phyloP scores from a whole-genome alignment of 1,284 basidiomycete species.

The Rhodofomes roseus region DNA sequence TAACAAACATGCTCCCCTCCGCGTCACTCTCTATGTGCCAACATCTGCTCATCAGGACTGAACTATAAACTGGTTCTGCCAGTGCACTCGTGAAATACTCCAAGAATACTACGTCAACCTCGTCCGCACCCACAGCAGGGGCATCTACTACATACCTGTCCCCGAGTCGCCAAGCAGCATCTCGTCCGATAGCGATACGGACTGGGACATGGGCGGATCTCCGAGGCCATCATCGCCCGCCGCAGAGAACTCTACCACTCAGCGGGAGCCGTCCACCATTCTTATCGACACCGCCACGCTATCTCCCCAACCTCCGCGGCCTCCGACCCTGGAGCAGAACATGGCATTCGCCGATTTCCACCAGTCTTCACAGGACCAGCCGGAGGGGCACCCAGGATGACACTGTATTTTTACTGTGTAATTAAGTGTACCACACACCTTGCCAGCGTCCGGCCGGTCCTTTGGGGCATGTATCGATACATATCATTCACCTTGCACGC shows the following conservation, averaged over 20 bases:
- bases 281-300: conserved; percentile 50
- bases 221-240: conserved; percentile 50
- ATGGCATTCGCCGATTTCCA: conserved; percentile 75
- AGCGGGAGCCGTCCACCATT: conserved; percentile 46
- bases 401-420: neutral
- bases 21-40: neutral
- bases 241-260: conserved; percentile 2
- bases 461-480: neutral
- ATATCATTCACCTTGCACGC: neutral
- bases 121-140: conserved; percentile 68
- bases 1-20: conserved; percentile 9
- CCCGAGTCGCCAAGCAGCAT: conserved; percentile 34
- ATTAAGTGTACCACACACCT: neutral
- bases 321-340: conserved; percentile 74
- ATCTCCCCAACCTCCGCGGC: conserved; percentile 42
- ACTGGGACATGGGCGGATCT: conserved; percentile 45
- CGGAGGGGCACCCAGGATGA: neutral
- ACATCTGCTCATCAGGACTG: conserved; percentile 7
- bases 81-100: conserved; percentile 78
- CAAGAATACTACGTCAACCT: conserved; percentile 86
- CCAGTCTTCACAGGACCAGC: conserved; percentile 26
- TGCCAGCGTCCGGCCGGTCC: neutral
- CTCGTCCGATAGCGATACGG: conserved; percentile 57
- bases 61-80: conserved; percentile 9
- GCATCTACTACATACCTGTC: conserved; percentile 53